These are phyloP conservation scores for Selenicereus undatus DNA, from an alignment of 148 eudicot species.

Conservation along the genomic window DNA sequence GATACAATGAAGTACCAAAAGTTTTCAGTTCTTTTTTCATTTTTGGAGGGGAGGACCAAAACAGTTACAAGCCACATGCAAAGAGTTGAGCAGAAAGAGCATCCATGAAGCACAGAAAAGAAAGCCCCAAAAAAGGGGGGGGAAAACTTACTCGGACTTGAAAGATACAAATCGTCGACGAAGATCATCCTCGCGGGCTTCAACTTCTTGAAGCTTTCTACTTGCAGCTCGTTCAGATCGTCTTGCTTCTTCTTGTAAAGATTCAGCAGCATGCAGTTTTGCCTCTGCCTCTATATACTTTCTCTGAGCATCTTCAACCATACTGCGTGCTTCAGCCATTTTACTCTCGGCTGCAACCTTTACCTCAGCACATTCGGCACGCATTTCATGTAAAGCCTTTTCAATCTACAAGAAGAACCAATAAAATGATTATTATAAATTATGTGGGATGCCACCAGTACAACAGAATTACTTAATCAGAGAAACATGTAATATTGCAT, in stretches of 20 bases:
- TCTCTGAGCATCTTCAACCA: conserved; percentile 67
- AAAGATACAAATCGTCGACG: conserved; percentile 68
- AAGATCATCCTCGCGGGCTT: conserved; percentile 95
- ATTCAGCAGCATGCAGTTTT: conserved; percentile 63
- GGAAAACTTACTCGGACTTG: conserved; percentile 66
- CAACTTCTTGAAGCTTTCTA: conserved; percentile 87
- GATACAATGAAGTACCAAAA: neutral
- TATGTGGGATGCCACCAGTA: neutral
- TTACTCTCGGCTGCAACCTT: conserved; percentile 77
- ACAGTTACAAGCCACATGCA: neutral
- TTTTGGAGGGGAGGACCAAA: neutral
- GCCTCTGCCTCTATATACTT: conserved; percentile 63
- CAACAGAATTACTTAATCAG: neutral
- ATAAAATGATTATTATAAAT: neutral
- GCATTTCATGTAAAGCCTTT: conserved; percentile 93
- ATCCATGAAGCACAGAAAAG: neutral
- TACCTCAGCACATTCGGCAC: conserved; percentile 78
- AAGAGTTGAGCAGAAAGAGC: neutral
- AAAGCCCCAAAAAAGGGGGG: neutral
- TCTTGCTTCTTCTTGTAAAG: conserved; percentile 69
- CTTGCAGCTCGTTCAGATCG: conserved; percentile 71
- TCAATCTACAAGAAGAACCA: conserved; percentile 54
- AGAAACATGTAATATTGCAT: neutral
- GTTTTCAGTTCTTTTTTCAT: too few relatives aligned
- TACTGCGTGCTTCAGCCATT: conserved; percentile 58